Conservation (phyloP, 2,329 filamentous ascomycete genomes). For the Rhynchosporium agropyri region DNA sequence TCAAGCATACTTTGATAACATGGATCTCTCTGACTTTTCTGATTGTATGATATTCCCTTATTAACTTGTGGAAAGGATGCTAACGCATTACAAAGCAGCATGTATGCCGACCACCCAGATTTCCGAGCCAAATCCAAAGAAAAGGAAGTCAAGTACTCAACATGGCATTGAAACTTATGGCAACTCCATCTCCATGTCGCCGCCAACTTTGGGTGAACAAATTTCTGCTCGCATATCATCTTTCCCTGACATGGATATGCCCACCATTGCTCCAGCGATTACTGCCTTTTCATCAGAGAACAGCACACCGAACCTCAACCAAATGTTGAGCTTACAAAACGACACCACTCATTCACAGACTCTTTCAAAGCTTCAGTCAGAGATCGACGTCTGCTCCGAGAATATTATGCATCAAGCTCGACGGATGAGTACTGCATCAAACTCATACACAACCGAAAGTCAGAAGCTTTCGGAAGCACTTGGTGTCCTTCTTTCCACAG, state of each 20-base stretch:
- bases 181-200: conserved; percentile 17
- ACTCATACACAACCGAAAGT: conserved; percentile 18
- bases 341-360: conserved; percentile 19
- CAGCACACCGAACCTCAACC: conserved; percentile 14
- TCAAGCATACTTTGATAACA: conserved; percentile 23
- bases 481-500: conserved; percentile 20
- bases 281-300: conserved; percentile 15
- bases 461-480: conserved; percentile 23
- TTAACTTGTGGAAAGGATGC: background rate
- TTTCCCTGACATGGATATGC: conserved; percentile 25
- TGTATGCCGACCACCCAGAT: conserved; percentile 15
- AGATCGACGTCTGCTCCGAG: conserved; percentile 24
- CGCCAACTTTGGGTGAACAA: conserved; percentile 11
- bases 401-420: conserved; percentile 22
- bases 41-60: conserved; percentile 18
- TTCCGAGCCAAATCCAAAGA: conserved; percentile 22
- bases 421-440: conserved; percentile 19
- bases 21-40: conserved; percentile 24
- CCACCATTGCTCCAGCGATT: conserved; percentile 15
- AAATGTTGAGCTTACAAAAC: conserved; percentile 6
- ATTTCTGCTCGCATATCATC: conserved; percentile 20
- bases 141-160: conserved; percentile 20
- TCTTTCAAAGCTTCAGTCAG: conserved; percentile 20
- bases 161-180: conserved; percentile 6
- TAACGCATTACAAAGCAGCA: conserved; percentile 9